phyloP scores from a whole-genome alignment of 805 yeast genomes.

The Barnettozyma vustinii region DNA sequence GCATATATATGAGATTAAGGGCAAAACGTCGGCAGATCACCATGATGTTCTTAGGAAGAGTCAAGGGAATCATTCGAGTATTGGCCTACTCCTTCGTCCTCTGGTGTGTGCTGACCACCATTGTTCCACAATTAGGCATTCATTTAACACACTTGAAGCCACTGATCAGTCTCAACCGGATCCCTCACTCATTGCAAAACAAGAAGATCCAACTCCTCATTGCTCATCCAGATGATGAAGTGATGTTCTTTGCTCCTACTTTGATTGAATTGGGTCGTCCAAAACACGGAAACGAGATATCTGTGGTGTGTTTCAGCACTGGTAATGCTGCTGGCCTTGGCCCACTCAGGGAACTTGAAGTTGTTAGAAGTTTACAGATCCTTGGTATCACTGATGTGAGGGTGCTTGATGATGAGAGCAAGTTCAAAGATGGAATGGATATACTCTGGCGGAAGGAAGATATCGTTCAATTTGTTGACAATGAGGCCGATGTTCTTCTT shows the following conservation, averaged over 20 bases:
- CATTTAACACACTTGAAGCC: neutral
- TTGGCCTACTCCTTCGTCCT: neutral
- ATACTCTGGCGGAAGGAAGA: constrained; percentile 51
- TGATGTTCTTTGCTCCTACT: constrained; percentile 92
- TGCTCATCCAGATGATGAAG: constrained; percentile 98
- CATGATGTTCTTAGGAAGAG: neutral
- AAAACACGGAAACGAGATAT: constrained; percentile 44
- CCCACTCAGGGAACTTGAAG: constrained; percentile 50
- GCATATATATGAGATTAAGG: neutral
- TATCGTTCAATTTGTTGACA: constrained; percentile 35
- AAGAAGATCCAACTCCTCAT: constrained; percentile 47
- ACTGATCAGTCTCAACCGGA: neutral
- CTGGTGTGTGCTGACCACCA: neutral
- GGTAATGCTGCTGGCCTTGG: constrained; percentile 83
- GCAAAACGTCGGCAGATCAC: neutral
- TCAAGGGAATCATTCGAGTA: neutral
- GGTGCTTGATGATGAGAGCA: constrained; percentile 41
- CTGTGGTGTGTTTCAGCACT: constrained; percentile 63
- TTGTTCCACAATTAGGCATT: neutral
- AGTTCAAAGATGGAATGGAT: constrained; percentile 64
- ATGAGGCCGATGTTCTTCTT: constrained; percentile 39
- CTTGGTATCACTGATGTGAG: constrained; percentile 42
- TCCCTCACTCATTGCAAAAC: neutral
- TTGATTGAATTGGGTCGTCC: constrained; percentile 46
- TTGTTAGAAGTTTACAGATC: constrained; percentile 46